Evolutionary conservation across 2,329 filamentous ascomycete genomes (phyloP).

Genomic region (Colletotrichum sp.): DNA sequence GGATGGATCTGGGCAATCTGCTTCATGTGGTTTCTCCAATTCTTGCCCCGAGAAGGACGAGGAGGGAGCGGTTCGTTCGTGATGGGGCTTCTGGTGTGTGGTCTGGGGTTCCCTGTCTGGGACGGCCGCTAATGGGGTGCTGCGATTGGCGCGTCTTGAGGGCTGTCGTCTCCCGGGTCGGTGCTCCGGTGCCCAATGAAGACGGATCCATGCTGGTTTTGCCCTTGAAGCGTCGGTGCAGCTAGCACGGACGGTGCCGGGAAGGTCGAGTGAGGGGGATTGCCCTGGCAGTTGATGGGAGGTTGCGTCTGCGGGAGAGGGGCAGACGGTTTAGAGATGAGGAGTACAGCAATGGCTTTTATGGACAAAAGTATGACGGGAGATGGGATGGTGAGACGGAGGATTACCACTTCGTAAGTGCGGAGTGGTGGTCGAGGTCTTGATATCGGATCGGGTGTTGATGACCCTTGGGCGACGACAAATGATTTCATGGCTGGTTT

Average conservation of each 20-base stretch:
- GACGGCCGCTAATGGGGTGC: neutral
- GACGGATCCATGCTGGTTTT: neutral
- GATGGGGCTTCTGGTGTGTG: neutral
- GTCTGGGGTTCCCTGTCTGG: conserved; percentile 4
- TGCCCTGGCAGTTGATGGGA: neutral
- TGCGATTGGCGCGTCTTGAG: conserved; percentile 14
- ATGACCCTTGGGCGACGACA: neutral
- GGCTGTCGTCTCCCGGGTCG: neutral
- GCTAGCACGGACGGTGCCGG: conserved; percentile 2
- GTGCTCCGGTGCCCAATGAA: conserved; percentile 3
- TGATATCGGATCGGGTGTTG: neutral
- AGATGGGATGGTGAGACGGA: neutral
- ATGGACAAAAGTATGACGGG: neutral
- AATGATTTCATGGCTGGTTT: conserved; percentile 13
- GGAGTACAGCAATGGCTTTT: neutral
- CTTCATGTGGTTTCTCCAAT: conserved; percentile 14
- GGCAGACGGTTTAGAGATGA: neutral
- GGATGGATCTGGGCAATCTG: neutral
- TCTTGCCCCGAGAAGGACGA: neutral
- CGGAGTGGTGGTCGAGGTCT: neutral
- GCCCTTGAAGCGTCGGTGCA: conserved; percentile 1
- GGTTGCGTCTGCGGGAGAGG: neutral
- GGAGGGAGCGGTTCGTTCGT: conserved; percentile 5
- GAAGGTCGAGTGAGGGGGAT: neutral
- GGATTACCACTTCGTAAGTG: neutral